Conservation (phyloP, 768 basidiomycete genomes). For the Macrocybe gigantea region DNA sequence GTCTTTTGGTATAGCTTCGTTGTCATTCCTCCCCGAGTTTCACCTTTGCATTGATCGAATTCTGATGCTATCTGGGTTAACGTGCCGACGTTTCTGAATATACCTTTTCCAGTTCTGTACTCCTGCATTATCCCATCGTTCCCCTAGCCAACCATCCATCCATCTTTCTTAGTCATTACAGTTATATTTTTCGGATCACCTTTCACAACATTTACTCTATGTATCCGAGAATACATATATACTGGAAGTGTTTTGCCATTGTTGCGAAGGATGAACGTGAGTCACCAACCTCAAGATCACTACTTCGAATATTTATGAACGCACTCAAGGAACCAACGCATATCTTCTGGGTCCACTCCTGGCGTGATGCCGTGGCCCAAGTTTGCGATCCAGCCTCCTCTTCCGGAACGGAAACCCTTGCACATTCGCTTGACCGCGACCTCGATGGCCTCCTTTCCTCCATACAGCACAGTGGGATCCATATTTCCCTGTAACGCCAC, state of each 20-base stretch:
- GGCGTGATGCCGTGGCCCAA: conserved; percentile 97
- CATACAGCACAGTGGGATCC: conserved; percentile 85
- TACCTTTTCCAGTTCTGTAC: too few species aligned
- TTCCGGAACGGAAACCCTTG: conserved; percentile 60
- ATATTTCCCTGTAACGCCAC: conserved; percentile 88
- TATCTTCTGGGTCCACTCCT: conserved; percentile 88
- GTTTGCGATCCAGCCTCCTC: conserved; percentile 92
- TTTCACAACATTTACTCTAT: too few species aligned
- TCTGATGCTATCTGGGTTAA: not conserved
- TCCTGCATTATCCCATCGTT: too few species aligned
- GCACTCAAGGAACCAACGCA: conserved; percentile 88
- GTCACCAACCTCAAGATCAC: too few species aligned
- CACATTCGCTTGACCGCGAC: conserved; percentile 78
- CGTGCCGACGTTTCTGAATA: too few species aligned
- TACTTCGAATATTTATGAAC: conserved; percentile 70
- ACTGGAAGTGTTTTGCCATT: too few species aligned
- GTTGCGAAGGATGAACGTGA: too few species aligned
- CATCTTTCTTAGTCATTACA: too few species aligned
- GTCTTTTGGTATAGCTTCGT: not conserved
- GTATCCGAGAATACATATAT: too few species aligned
- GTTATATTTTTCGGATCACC: too few species aligned
- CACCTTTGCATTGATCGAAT: not conserved
- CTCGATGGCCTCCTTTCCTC: conserved; percentile 83
- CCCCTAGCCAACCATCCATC: too few species aligned
- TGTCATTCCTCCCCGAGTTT: not conserved